A percentile compares a stretch with the other conserved stretches of the same genome.
Evolutionary conservation across 2,329 filamentous ascomycete genomes (phyloP).

Genomic region (Cordyceps javanica): DNA sequence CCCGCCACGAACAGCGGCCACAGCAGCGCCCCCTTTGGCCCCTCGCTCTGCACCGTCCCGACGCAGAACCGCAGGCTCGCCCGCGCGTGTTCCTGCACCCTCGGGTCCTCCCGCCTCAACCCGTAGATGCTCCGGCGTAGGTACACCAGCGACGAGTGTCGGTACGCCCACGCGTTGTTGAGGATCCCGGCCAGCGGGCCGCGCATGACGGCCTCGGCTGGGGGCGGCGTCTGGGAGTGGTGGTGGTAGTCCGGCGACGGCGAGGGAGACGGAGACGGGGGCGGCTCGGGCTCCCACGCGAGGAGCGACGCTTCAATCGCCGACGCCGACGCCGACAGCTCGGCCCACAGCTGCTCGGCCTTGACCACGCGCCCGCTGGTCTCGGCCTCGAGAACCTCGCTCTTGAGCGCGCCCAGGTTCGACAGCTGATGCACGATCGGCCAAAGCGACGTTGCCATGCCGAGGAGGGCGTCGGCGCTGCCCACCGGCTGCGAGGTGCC

Average conservation of each 20-base stretch:
- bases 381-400: slow-evolving; percentile 40
- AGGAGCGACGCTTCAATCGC: slow-evolving; percentile 50
- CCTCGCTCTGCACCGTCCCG: slow-evolving; percentile 46
- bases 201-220: slow-evolving; percentile 26
- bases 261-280: too few species aligned
- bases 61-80: slow-evolving; percentile 47
- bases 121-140: slow-evolving; percentile 50
- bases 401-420: slow-evolving; percentile 47
- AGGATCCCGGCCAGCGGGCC: slow-evolving; percentile 47
- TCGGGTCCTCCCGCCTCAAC: slow-evolving; percentile 37
- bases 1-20: slow-evolving; percentile 60
- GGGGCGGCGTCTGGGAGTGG: background rate
- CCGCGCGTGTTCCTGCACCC: slow-evolving; percentile 49
- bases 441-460: slow-evolving; percentile 57
- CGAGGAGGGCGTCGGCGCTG: slow-evolving; percentile 53
- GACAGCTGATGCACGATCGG: slow-evolving; percentile 57
- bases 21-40: slow-evolving; percentile 57
- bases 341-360: slow-evolving; percentile 41
- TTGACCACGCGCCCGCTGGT: slow-evolving; percentile 25
- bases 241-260: background rate
- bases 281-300: slow-evolving; percentile 49
- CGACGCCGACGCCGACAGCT: slow-evolving; percentile 44
- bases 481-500: slow-evolving; percentile 40
- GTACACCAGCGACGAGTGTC: slow-evolving; percentile 52
- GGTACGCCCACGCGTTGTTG: slow-evolving; percentile 55